Conservation (phyloP, 306 rosid genomes). For the Malus domestica region DNA sequence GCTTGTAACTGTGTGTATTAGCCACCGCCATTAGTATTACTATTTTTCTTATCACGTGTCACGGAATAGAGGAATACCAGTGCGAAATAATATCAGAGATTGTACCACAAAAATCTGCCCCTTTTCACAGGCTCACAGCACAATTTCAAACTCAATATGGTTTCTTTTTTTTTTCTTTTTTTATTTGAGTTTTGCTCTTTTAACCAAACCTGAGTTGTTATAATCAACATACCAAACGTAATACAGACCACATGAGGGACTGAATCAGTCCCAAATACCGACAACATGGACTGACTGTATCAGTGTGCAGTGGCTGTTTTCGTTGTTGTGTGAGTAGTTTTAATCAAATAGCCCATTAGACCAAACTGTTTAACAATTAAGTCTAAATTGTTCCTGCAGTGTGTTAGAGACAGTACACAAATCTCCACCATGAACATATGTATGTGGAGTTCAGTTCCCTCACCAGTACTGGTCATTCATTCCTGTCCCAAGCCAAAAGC, state of each 20-base stretch:
- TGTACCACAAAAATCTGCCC: too few species aligned
- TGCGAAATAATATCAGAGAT: too few species aligned
- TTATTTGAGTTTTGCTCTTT: too few species aligned
- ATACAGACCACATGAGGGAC: background rate
- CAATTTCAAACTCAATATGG: background rate
- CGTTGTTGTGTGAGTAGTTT: too few species aligned
- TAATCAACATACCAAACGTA: background rate
- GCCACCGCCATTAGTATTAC: too few species aligned
- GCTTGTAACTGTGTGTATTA: too few species aligned
- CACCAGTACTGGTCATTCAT: background rate
- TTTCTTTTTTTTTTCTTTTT: background rate
- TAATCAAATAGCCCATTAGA: background rate
- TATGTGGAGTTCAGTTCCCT: background rate
- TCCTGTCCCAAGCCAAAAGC: background rate
- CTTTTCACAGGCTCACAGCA: too few species aligned
- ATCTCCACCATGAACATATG: background rate
- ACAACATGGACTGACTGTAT: too few species aligned
- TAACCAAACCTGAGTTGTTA: background rate
- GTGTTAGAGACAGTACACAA: background rate
- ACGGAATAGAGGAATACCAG: too few species aligned
- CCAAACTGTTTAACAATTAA: background rate
- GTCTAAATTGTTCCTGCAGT: background rate
- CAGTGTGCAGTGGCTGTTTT: too few species aligned
- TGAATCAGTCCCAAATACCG: too few species aligned
- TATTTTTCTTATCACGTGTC: too few species aligned